Conservation (phyloP, 768 basidiomycete genomes). For the Boletus pseudo-olivaceus region DNA sequence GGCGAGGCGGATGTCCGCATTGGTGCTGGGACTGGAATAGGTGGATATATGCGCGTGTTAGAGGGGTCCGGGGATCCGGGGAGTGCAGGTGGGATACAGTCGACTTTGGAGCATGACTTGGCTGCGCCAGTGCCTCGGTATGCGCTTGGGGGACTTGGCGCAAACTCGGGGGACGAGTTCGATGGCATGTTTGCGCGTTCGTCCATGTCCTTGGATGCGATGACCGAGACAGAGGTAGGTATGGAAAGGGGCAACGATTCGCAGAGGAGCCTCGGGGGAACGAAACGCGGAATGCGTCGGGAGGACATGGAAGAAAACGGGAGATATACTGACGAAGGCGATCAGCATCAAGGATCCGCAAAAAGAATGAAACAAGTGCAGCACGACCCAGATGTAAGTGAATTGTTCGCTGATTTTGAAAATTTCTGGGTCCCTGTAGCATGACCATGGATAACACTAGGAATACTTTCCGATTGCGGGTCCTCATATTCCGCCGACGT, state of each 20-base stretch:
- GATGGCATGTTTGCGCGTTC: constrained; percentile 7
- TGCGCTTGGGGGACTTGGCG: constrained; percentile 3
- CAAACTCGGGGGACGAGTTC: background rate
- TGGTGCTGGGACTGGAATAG: background rate
- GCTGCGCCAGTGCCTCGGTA: constrained; percentile 19
- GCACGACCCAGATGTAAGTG: constrained; percentile 19
- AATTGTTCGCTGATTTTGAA: background rate
- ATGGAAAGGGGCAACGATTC: constrained; percentile 2
- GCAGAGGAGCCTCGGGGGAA: constrained; percentile 1
- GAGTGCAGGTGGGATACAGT: background rate
- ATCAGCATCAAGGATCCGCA: constrained; percentile 4
- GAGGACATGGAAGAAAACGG: constrained; percentile 14
- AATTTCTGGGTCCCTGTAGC: background rate
- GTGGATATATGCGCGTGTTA: constrained; percentile 26
- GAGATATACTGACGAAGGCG: constrained; percentile 1
- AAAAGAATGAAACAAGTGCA: constrained; percentile 18
- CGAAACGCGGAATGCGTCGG: constrained; percentile 12
- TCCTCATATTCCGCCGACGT: constrained; percentile 17
- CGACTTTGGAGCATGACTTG: constrained; percentile 9
- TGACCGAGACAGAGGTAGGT: constrained; percentile 6
- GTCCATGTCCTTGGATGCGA: constrained; percentile 6
- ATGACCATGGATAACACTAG: constrained; percentile 5
- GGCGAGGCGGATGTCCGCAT: background rate
- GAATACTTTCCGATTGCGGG: constrained; percentile 23
- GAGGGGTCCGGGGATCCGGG: constrained; percentile 4